These are phyloP conservation scores for Carallia brachiata DNA, from an alignment of 345 rosid genomes.

Conservation along the genomic window DNA sequence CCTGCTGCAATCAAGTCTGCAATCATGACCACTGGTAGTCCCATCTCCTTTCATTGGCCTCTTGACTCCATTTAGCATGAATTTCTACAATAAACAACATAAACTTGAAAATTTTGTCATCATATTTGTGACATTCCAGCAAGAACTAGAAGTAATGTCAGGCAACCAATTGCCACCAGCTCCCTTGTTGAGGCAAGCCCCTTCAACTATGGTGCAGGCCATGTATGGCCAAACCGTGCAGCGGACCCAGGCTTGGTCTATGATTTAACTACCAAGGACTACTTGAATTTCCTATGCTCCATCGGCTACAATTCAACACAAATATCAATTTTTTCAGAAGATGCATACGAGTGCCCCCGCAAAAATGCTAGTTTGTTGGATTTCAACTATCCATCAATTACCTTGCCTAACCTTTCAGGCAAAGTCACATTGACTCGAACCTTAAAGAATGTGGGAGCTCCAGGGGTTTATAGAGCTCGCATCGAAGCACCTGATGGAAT, in stretches of 20 bases:
- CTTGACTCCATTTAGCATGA: too few relatives aligned
- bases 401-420: constrained; percentile 17
- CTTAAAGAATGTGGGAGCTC: constrained; percentile 19
- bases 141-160: background rate
- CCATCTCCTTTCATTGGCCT: background rate
- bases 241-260: constrained; percentile 25
- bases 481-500: constrained; percentile 15
- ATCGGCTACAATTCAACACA: constrained; percentile 17
- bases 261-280: constrained; percentile 15
- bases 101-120: background rate
- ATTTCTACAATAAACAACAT: too few relatives aligned
- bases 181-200: background rate
- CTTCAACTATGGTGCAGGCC: constrained; percentile 20
- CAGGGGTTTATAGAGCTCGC: constrained; percentile 5
- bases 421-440: constrained; percentile 15
- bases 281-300: constrained; percentile 23
- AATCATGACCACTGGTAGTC: constrained; percentile 21
- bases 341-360: constrained; percentile 10
- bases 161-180: constrained; percentile 3
- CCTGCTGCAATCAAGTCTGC: constrained; percentile 26
- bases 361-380: background rate
- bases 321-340: constrained; percentile 9
- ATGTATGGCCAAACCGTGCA: constrained; percentile 15
- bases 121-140: constrained; percentile 7
- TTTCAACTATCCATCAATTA: constrained; percentile 26